Base-by-base conservation (phyloP, 164 flowering plant genomes). In the Umbellularia californica region DNA sequence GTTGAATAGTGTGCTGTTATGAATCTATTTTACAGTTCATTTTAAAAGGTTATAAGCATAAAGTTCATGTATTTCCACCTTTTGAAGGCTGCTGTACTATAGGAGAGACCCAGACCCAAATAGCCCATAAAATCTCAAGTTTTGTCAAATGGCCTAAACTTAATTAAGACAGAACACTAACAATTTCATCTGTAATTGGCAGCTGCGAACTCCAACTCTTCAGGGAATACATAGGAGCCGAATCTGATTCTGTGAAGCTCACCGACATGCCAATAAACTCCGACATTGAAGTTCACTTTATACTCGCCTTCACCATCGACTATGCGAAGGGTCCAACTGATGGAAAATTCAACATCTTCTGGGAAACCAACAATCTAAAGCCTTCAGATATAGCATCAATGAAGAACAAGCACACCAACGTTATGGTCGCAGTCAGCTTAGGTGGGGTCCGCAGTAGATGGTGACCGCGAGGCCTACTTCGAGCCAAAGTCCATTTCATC, bases 241-340 rank as follows among this genome's bases (percentile, higher is more conserved):
- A 86, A 63, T 88, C 81, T 69, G 86, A 80, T 1, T 77, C 79
- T 22, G 89, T 91, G 23, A 88, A 19, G 72, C 87, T 89, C 33
- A 50, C 87, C 1, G 90, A 89, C 62, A 87, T 88, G 0, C 90
- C 92, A 11, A 74, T 89, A 5, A 76, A 84, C 80, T 58, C 88
- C 3, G 28, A 73, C 4, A 84, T 85, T 4, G 84, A 88, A 4
- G 86, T 87, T 80, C 90, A 90, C 74, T 90, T 84, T 85, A 84
- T 90, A 50, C 92, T 89, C 10, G 67, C 95, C 11, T 89, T 89
- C 35, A 90, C 85, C 69, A 88, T 89, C 12, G 93, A 90, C 65
- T 90, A 87, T 81, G 80, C 85, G 6, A 71, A 82, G 58, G 76
- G 83, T 0, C 85, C 90, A 14, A 89, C 91, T 10, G 84, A 89